phyloP scores from a whole-genome alignment of 164 flowering plant species.

The Annona squamosa region DNA sequence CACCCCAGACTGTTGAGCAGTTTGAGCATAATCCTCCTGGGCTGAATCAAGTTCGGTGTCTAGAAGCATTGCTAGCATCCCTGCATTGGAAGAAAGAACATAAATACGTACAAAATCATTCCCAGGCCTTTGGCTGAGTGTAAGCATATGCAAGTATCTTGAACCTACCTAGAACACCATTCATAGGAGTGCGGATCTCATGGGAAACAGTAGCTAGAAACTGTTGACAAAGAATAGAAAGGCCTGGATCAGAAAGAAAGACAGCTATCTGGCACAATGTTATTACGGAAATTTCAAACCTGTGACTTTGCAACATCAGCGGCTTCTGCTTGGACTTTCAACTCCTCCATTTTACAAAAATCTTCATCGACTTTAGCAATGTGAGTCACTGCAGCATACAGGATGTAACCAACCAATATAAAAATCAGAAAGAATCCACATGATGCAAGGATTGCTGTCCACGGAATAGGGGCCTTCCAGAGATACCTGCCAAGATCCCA shows the following conservation, averaged over 20 bases:
- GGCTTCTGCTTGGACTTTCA: constrained; percentile 86
- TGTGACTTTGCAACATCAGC: constrained; percentile 96
- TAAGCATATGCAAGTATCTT: background rate
- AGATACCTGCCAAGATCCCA: constrained; percentile 45
- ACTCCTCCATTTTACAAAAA: constrained; percentile 65
- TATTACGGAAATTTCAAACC: constrained; percentile 31
- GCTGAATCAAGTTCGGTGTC: constrained; percentile 72
- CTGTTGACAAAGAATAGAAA: constrained; percentile 32
- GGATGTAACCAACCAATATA: constrained; percentile 57
- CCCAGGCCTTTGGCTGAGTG: background rate
- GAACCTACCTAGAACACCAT: constrained; percentile 83
- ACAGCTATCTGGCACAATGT: constrained; percentile 1
- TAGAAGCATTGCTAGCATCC: constrained; percentile 81
- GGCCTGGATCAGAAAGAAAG: constrained; percentile 1
- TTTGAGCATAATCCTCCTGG: constrained; percentile 76
- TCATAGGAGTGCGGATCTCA: constrained; percentile 96
- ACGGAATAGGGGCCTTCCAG: constrained; percentile 58
- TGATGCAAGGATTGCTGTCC: constrained; percentile 57
- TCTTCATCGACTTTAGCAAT: constrained; percentile 85
- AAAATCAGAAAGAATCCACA: constrained; percentile 54
- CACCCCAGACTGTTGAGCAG: constrained; percentile 87
- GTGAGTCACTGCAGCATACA: constrained; percentile 58
- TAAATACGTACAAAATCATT: background rate
- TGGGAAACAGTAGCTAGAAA: constrained; percentile 97
- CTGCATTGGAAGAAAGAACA: constrained; percentile 26